phyloP scores from a whole-genome alignment of 768 basidiomycete genomes.

The Suillus lakei region DNA sequence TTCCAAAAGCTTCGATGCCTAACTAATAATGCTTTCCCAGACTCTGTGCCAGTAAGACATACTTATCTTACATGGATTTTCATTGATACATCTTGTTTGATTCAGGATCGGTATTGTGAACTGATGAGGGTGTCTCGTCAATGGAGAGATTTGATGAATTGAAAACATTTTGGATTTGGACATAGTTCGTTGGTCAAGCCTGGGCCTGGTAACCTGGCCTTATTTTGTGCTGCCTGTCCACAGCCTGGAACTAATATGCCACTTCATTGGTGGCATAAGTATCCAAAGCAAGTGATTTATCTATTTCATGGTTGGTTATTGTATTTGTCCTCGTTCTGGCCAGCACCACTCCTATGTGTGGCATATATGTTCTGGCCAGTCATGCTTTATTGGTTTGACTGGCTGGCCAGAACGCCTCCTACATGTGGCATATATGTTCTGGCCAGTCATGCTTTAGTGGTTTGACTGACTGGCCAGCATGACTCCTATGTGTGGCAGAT shows the following conservation, averaged over 20 bases:
- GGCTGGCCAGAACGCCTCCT: too few species aligned
- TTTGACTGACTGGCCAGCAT: too few species aligned
- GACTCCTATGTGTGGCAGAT: too few species aligned
- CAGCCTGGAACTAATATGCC: slow-evolving; percentile 32
- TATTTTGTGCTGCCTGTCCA: slow-evolving; percentile 35
- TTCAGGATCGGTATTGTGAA: slow-evolving; percentile 16
- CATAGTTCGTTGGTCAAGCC: slow-evolving; percentile 10
- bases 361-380: too few species aligned
- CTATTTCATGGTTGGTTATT: neutral
- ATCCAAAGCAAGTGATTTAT: slow-evolving; percentile 7
- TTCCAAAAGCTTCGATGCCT: slow-evolving; percentile 7
- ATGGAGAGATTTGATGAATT: slow-evolving; percentile 10
- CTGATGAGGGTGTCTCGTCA: slow-evolving; percentile 17
- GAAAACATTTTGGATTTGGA: slow-evolving; percentile 10
- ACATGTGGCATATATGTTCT: too few species aligned
- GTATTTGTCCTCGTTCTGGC: too few species aligned
- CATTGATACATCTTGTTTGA: neutral
- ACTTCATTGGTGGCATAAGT: slow-evolving; percentile 20
- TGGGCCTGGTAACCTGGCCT: slow-evolving; percentile 12
- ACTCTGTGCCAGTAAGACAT: slow-evolving; percentile 8
- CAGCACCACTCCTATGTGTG: too few species aligned
- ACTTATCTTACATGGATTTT: neutral
- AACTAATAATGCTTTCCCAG: slow-evolving; percentile 9
- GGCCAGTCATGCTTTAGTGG: too few species aligned
- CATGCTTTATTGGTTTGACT: too few species aligned